Percentiles rank a stretch among this genome's conserved stretches.
phyloP scores from a whole-genome alignment of 2,329 filamentous ascomycete species.

The Ceratocystis alfenasii region DNA sequence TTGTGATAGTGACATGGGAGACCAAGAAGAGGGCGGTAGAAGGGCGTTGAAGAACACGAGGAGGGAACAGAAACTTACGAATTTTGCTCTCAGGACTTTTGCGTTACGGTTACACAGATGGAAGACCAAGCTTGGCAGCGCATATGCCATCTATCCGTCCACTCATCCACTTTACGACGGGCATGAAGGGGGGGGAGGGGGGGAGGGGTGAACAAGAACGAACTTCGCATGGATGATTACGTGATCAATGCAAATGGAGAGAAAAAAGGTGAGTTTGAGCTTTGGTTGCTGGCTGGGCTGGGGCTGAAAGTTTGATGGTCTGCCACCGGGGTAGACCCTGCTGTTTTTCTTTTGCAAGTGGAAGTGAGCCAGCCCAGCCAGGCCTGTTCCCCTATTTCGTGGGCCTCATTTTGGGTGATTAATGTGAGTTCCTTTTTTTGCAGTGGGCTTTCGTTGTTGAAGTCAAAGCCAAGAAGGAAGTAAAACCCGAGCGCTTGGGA shows the following conservation, averaged over 20 bases:
- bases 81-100: background rate
- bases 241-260: constrained; percentile 4
- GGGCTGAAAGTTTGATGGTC: constrained; percentile 12
- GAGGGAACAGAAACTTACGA: background rate
- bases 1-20: too few species aligned
- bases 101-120: background rate
- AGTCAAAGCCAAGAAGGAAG: background rate
- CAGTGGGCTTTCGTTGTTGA: background rate
- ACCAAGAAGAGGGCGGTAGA: too few species aligned
- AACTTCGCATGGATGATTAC: constrained; percentile 11
- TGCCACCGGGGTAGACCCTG: background rate
- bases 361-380: background rate
- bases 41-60: too few species aligned
- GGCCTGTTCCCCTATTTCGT: constrained; percentile 3
- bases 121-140: background rate
- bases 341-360: too few species aligned
- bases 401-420: constrained; percentile 4
- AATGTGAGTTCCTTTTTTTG: background rate
- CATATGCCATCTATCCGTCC: background rate
- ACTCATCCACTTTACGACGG: background rate
- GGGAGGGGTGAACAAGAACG: background rate
- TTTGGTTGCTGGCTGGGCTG: constrained; percentile 2
- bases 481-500: background rate
- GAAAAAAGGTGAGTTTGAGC: background rate
- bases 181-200: background rate